These are phyloP conservation scores for Microthlaspi erraticum DNA, from an alignment of 345 rosid species.

Conservation along the genomic window DNA sequence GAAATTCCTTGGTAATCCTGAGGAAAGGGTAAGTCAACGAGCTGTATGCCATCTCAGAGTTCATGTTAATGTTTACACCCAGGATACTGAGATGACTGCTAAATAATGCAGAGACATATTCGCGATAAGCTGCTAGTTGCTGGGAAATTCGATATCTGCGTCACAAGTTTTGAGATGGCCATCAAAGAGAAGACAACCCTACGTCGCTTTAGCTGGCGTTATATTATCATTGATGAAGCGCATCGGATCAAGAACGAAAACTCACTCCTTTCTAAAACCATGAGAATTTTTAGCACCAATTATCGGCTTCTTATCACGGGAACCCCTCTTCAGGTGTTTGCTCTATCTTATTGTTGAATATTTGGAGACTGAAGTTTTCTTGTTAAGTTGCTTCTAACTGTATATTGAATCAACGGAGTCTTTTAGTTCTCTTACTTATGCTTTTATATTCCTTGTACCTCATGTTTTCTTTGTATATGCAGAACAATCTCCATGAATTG, in stretches of 20 bases:
- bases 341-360: slow-evolving; percentile 26
- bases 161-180: slow-evolving; percentile 99
- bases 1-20: slow-evolving; percentile 98
- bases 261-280: slow-evolving; percentile 96
- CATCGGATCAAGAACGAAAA: slow-evolving; percentile 98
- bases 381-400: not conserved
- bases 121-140: slow-evolving; percentile 92
- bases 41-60: slow-evolving; percentile 16
- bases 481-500: slow-evolving; percentile 99
- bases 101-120: slow-evolving; percentile 70
- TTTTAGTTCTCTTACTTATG: slow-evolving; percentile 9
- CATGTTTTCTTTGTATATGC: slow-evolving; percentile 46
- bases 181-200: slow-evolving; percentile 91
- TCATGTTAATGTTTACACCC: not conserved
- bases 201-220: slow-evolving; percentile 98
- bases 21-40: slow-evolving; percentile 74
- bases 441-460: slow-evolving; percentile 1
- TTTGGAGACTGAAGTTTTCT: slow-evolving; percentile 5
- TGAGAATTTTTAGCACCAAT: slow-evolving; percentile 91
- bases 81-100: slow-evolving; percentile 22
- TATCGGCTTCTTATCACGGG: slow-evolving; percentile 97
- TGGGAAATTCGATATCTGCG: slow-evolving; percentile 98
- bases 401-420: slow-evolving; percentile 9
- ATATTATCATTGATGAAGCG: slow-evolving; percentile 97
- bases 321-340: slow-evolving; percentile 95